phyloP scores from a whole-genome alignment of 2,329 filamentous ascomycete genomes.

The Myriosclerotinia curreyana region DNA sequence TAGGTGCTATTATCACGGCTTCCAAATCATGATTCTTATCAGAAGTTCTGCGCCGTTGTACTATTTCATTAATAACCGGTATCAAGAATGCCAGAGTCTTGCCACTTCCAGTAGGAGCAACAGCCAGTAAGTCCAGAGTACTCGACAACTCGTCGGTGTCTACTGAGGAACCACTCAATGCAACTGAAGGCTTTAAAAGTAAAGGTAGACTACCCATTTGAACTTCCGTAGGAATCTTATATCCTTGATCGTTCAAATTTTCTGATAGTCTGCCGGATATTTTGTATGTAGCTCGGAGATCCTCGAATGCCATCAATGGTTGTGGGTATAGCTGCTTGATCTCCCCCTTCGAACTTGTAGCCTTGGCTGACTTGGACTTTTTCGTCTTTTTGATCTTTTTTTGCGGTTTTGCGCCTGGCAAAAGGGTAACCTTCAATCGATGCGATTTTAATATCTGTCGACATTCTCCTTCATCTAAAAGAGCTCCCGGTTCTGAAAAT shows the following conservation, averaged over 20 bases:
- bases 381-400: conserved; percentile 48
- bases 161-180: conserved; percentile 44
- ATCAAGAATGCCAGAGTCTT: conserved; percentile 95
- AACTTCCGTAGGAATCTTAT: conserved; percentile 85
- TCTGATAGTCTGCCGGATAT: conserved; percentile 70
- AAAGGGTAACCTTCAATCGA: conserved; percentile 77
- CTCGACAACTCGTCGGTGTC: conserved; percentile 34
- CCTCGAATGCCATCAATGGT: conserved; percentile 72
- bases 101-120: conserved; percentile 93
- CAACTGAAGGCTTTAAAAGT: conserved; percentile 58
- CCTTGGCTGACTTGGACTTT: conserved; percentile 54
- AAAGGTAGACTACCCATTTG: conserved; percentile 84
- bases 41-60: conserved; percentile 49
- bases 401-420: conserved; percentile 51
- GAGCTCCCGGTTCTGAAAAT: conserved; percentile 24
- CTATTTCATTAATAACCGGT: conserved; percentile 74
- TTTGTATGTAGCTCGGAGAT: conserved; percentile 68
- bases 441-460: conserved; percentile 73
- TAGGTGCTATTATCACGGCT: conserved; percentile 72
- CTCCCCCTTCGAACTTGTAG: conserved; percentile 47
- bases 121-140: conserved; percentile 72
- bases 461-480: conserved; percentile 66
- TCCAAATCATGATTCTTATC: conserved; percentile 53
- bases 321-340: conserved; percentile 68
- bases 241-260: conserved; percentile 82